Conservation (phyloP, 2,329 filamentous ascomycete species). For the Orbilia oligospora region DNA sequence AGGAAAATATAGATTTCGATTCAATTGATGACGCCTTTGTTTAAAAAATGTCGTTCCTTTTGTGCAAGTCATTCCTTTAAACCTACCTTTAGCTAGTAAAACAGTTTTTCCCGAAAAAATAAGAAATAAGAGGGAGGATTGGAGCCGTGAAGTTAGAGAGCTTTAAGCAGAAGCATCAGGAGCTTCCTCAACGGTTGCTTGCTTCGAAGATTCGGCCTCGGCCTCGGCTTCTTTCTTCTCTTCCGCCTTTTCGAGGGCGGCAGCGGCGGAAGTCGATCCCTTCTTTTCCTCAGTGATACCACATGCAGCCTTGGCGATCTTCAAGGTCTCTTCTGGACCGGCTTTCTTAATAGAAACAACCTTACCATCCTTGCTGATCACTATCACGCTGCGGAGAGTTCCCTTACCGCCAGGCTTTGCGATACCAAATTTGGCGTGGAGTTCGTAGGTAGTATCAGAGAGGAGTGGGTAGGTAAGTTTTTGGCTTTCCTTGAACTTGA, state of each 20-base stretch:
- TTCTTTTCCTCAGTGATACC: slow-evolving; percentile 55
- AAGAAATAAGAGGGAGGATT: slow-evolving; percentile 7
- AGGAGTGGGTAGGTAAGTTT: slow-evolving; percentile 89
- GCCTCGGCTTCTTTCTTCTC: slow-evolving; percentile 28
- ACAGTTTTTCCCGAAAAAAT: slow-evolving; percentile 37
- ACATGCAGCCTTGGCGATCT: slow-evolving; percentile 62
- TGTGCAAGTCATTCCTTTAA: slow-evolving; percentile 45
- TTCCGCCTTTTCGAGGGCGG: slow-evolving; percentile 8
- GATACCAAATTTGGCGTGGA: slow-evolving; percentile 89
- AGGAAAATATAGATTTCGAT: slow-evolving; percentile 18
- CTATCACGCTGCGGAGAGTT: slow-evolving; percentile 88
- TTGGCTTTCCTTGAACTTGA: slow-evolving; percentile 91
- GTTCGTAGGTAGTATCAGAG: slow-evolving; percentile 80
- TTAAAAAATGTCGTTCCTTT: slow-evolving; percentile 38
- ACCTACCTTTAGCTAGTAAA: slow-evolving; percentile 45
- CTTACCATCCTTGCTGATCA: slow-evolving; percentile 77
- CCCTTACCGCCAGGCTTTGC: slow-evolving; percentile 79
- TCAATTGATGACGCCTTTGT: slow-evolving; percentile 27
- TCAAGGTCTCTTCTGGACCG: slow-evolving; percentile 60
- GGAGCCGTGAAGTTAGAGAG: background rate
- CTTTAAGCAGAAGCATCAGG: slow-evolving; percentile 51
- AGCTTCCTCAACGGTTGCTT: slow-evolving; percentile 56
- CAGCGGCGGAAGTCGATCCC: slow-evolving; percentile 31
- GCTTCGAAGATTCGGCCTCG: slow-evolving; percentile 44
- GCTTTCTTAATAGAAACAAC: slow-evolving; percentile 62